Evolutionary conservation across 306 rosid genomes (phyloP), one percentile per base, ranked within the genome.

Genomic region (Cucurbita pepo): DNA sequence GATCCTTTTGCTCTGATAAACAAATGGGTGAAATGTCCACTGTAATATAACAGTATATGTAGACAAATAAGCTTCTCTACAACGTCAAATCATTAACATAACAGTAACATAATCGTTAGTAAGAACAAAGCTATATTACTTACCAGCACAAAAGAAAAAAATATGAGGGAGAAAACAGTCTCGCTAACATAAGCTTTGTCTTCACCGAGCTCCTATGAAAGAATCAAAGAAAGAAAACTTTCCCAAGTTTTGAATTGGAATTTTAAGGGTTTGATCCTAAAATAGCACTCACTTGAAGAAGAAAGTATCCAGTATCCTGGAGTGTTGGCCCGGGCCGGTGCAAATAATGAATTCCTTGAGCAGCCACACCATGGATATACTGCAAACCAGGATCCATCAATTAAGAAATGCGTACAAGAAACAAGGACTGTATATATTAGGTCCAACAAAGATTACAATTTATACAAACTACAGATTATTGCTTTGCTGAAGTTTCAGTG

Each of bases 291-390:
- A 92, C 96, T 57, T 90, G 95, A 37, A 92, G 84, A 65, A 92
- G 76, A 74, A 83, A 80, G 85, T 86, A 92, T 44, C 96, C 97
- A 79, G 85, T 75, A 84, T 92, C 97, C 78, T 86, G 97, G 72
- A 88, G 97, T 22, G 45, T 60, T 55, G 92, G 92, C 57, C 91
- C 96, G 13, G 97, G 97, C 83, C 79, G 88, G 78, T 90, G 97
- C 25, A 92, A 76, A 73, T 88, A 92, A 77, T 92, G 97, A 82
- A 92, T 85, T 75, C 92, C 96, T 18, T 86, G 92, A 70, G 92
- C 97, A 47, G 95, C 97, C 79, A 92, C 76, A 57, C 92, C 96
- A 76, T 92, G 96, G 36, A 90, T 55, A 71, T 92, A 92, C 97
- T 92, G 85, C 34, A 70, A 43, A 53, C 61, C 67, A 79, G 25